These are phyloP conservation scores for Trebouxia sp. DNA, from an alignment of 139 green algal genomes.

Conservation along the genomic window DNA sequence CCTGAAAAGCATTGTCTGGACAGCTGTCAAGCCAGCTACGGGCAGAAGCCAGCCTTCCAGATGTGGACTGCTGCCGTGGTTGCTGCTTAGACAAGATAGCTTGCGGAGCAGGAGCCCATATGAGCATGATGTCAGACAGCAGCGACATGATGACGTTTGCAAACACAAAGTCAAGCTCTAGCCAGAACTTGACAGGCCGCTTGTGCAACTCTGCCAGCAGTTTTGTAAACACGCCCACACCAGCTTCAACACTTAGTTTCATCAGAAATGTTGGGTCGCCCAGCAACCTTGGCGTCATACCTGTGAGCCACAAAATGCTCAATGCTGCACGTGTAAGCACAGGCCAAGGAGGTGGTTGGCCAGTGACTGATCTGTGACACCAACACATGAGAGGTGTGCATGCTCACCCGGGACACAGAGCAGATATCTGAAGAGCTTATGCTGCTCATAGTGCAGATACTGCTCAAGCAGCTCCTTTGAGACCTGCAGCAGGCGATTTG, in stretches of 20 bases:
- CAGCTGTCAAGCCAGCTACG: slow-evolving; percentile 16
- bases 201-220: slow-evolving; percentile 85
- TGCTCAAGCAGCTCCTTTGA: no score
- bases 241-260: slow-evolving; percentile 84
- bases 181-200: slow-evolving; percentile 61
- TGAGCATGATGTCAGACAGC: slow-evolving; percentile 98
- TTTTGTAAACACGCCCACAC: slow-evolving; percentile 95
- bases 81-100: not conserved
- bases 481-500: no score
- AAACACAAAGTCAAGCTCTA: slow-evolving; percentile 93
- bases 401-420: no score
- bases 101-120: slow-evolving; percentile 94
- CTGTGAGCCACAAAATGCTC: no score
- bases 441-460: no score
- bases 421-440: no score
- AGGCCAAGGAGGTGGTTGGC: no score
- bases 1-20: slow-evolving; percentile 97
- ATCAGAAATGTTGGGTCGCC: slow-evolving; percentile 89
- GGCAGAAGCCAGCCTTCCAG: not conserved
- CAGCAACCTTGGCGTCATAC: slow-evolving; percentile 92
- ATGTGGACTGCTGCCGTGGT: not conserved
- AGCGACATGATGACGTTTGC: slow-evolving; percentile 97
- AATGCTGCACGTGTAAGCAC: no score
- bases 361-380: no score
- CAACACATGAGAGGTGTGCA: no score